A percentile compares a stretch with the other conserved stretches of the same genome.
Conservation (phyloP, 2,329 filamentous ascomycete genomes). For the Fusarium denticulatum region DNA sequence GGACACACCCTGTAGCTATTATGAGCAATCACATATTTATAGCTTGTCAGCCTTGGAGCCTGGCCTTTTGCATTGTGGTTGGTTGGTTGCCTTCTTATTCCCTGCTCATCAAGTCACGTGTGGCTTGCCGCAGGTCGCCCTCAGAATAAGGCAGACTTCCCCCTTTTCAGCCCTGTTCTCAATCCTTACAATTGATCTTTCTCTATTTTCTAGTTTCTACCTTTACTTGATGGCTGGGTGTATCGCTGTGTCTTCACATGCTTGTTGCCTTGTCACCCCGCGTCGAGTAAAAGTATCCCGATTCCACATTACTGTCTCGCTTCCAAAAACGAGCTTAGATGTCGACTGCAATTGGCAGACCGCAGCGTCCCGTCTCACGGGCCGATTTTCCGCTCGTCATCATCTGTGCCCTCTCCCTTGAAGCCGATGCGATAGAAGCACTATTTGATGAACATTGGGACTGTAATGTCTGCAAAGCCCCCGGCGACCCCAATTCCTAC, state of each 20-base stretch:
- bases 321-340: neutral
- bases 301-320: neutral
- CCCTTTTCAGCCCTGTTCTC: neutral
- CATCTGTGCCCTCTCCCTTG: conserved; percentile 42
- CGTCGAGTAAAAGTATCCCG: neutral
- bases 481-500: conserved; percentile 44
- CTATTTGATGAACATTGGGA: conserved; percentile 29
- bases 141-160: neutral
- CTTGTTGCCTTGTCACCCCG: too few relatives aligned
- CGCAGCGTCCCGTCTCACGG: neutral
- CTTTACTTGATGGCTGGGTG: neutral
- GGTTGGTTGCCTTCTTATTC: neutral
- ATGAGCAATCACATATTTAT: neutral
- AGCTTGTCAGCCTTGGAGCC: neutral
- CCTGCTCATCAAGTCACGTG: neutral
- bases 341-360: neutral
- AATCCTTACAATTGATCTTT: rapidly evolving
- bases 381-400: conserved; percentile 24
- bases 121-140: neutral
- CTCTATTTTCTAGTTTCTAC: rapidly evolving
- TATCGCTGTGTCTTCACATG: neutral
- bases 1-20: neutral
- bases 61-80: neutral
- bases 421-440: conserved; percentile 38
- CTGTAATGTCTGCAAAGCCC: conserved; percentile 19